Evolutionary conservation across 2,329 filamentous ascomycete genomes (phyloP).

Genomic region (Grosmannia clavigera): DNA sequence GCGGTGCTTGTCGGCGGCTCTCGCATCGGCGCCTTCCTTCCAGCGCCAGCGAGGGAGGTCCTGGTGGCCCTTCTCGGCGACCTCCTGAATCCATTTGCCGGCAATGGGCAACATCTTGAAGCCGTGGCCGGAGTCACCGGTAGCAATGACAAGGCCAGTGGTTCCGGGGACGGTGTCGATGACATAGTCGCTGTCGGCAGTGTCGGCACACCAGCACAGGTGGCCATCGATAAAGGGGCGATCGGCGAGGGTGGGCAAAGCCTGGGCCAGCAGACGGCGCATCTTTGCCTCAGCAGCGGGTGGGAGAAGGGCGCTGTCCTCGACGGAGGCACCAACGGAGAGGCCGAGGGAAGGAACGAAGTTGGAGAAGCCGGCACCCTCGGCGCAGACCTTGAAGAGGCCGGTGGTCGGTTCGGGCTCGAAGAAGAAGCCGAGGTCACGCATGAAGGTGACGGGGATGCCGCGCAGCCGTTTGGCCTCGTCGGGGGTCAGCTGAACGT

Average conservation of each 20-base stretch:
- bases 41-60: slow-evolving; percentile 35
- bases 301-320: slow-evolving; percentile 36
- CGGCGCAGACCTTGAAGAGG: slow-evolving; percentile 47
- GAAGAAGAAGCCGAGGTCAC: slow-evolving; percentile 53
- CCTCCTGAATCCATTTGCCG: slow-evolving; percentile 38
- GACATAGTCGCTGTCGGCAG: slow-evolving; percentile 45
- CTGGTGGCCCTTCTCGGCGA: slow-evolving; percentile 33
- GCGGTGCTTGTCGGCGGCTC: neutral
- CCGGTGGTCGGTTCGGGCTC: slow-evolving; percentile 47
- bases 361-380: slow-evolving; percentile 41
- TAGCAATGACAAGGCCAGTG: slow-evolving; percentile 34
- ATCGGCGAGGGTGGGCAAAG: slow-evolving; percentile 38
- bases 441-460: slow-evolving; percentile 47
- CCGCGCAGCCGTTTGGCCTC: slow-evolving; percentile 41
- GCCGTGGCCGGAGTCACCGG: slow-evolving; percentile 48
- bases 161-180: slow-evolving; percentile 44
- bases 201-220: slow-evolving; percentile 55
- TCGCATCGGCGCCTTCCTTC: slow-evolving; percentile 23
- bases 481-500: slow-evolving; percentile 41
- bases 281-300: slow-evolving; percentile 38
- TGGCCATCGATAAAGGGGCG: slow-evolving; percentile 42
- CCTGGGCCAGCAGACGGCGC: slow-evolving; percentile 35
- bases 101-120: slow-evolving; percentile 52
- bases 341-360: slow-evolving; percentile 13
- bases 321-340: slow-evolving; percentile 25